A percentile compares a stretch with the other conserved stretches of the same genome.
Evolutionary conservation across 208 protist genomes (phyloP).

Genomic region (Trichomonas gallinae): DNA sequence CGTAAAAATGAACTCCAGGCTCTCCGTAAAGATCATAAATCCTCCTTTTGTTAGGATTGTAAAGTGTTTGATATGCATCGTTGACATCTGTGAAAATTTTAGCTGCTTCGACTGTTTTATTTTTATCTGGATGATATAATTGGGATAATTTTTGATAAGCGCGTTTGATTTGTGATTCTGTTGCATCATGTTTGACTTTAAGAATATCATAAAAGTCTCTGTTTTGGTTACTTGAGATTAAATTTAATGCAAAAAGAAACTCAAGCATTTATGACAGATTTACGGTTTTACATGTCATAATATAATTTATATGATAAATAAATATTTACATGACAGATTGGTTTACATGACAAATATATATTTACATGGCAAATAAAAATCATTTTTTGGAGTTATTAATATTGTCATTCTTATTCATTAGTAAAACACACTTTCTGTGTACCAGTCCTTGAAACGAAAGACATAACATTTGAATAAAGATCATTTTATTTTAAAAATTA

Average conservation of each 20-base stretch:
- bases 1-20: neutral
- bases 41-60: neutral
- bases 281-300: too few relatives aligned
- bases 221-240: neutral
- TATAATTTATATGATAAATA: too few relatives aligned
- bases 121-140: slow-evolving; percentile 26
- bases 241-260: neutral
- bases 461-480: too few relatives aligned
- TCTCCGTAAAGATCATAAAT: slow-evolving; percentile 18
- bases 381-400: too few relatives aligned
- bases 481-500: too few relatives aligned
- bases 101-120: neutral
- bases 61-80: neutral
- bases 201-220: slow-evolving; percentile 5
- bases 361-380: too few relatives aligned
- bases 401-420: too few relatives aligned
- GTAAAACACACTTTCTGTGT: too few relatives aligned
- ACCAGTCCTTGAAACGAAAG: too few relatives aligned
- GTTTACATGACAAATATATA: too few relatives aligned
- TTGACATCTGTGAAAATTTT: slow-evolving; percentile 10
- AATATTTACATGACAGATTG: too few relatives aligned
- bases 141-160: slow-evolving; percentile 11
- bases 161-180: neutral
- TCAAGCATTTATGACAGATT: neutral
- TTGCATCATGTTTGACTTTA: neutral